phyloP scores from a whole-genome alignment of 805 yeast genomes.

The Saccharomyces eubayanus region DNA sequence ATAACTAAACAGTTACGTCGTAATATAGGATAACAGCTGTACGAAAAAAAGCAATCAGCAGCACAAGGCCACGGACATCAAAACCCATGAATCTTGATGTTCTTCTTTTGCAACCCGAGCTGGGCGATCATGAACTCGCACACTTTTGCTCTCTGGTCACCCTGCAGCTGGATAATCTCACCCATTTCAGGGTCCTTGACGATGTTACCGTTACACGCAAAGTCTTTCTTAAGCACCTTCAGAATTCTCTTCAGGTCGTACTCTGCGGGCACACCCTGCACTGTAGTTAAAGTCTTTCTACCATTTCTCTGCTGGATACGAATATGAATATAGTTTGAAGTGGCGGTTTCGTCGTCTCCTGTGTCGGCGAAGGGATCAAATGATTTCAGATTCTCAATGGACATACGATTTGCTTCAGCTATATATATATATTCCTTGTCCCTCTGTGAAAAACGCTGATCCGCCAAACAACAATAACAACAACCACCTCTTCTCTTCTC shows the following conservation, averaged over 20 bases:
- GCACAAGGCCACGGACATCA: slow-evolving; percentile 30
- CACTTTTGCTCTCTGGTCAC: slow-evolving; percentile 96
- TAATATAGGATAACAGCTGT: neutral
- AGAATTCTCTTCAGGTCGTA: slow-evolving; percentile 90
- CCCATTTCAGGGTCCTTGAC: slow-evolving; percentile 95
- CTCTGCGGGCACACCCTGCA: slow-evolving; percentile 93
- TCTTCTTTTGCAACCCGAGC: slow-evolving; percentile 86
- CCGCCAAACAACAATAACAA: neutral
- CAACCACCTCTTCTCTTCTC: no score
- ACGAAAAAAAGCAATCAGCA: neutral
- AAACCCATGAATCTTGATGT: slow-evolving; percentile 97
- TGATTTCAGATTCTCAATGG: slow-evolving; percentile 84
- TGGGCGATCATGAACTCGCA: slow-evolving; percentile 84
- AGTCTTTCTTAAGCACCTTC: slow-evolving; percentile 91
- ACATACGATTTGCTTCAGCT: slow-evolving; percentile 27
- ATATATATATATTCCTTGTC: neutral
- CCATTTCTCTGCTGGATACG: slow-evolving; percentile 99
- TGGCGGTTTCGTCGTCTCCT: slow-evolving; percentile 97
- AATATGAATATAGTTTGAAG: slow-evolving; percentile 91
- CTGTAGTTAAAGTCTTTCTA: slow-evolving; percentile 96
- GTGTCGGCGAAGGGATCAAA: slow-evolving; percentile 99
- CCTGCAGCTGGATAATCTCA: slow-evolving; percentile 94
- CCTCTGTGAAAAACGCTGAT: neutral
- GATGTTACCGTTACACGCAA: slow-evolving; percentile 97
- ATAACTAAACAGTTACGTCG: neutral